Evolutionary conservation across 2,329 filamentous ascomycete genomes (phyloP), one percentile per base, ranked within the genome.

Genomic region (Catunica adiposa): DNA sequence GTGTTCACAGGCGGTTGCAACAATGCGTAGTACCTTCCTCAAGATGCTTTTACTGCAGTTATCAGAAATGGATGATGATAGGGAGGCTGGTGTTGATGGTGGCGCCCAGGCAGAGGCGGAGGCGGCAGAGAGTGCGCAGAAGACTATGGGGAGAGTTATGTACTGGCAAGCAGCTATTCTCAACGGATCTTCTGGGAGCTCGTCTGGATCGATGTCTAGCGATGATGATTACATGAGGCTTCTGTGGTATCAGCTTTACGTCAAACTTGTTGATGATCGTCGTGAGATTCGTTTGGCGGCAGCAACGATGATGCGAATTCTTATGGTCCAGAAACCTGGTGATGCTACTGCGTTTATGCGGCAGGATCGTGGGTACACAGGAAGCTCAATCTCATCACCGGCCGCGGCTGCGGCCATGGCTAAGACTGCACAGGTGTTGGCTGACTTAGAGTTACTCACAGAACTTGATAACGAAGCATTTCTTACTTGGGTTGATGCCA

Each of bases 141-240:
- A 54, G 40, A 54, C 53, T 20, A 78, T 98, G 67, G 78, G 86
- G 58, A 90, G 89, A 64, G 79, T 98, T 62, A 80, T 87, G 0
- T 97, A 96, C 67, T 98, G 92, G 92, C 92, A 97, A 66, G 89
- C 87, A 20, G 86, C 95, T 17, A 80, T 98, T 15, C 72, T 98
- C 15, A 83, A 82, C 1, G 80, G 83, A 3, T 80, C 92, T 15
- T 84, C 86, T 2, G 74, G 78, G 5, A 5, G 5, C 5, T 34
- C 29, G 5, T 34, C 29, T 5, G 29, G 29, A 11, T 34, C 29
- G 11, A 34, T 34, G 29, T 34, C 29, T 34, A 34, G 29, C 11
- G 88, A 95, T 47, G 80, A 86, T n/a, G 82, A 87, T 8, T 86
- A 86, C 63, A 77, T 96, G 63, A 84, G 84, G 60, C 75, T 96